A percentile compares a stretch with the other conserved stretches of the same genome.
These are phyloP conservation scores for Tuber aestivum DNA, from an alignment of 495 filamentous ascomycete species.

Conservation along the genomic window DNA sequence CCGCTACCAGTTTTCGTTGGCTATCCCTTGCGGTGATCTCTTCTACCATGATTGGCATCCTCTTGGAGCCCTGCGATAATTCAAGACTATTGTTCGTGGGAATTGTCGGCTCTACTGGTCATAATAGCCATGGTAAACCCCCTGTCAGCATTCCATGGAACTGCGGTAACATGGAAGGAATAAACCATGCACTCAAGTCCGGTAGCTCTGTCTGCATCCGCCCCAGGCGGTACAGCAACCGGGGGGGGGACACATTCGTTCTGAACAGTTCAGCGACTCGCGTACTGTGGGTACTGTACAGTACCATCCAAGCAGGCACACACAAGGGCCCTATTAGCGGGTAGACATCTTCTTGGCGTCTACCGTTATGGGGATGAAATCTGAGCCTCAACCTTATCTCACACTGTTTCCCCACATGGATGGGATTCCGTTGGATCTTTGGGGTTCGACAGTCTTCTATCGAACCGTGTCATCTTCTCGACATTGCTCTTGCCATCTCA, in stretches of 20 bases:
- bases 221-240: too few species aligned
- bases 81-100: neutral
- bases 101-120: too few species aligned
- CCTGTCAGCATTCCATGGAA: neutral
- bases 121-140: neutral
- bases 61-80: neutral
- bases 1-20: too few species aligned
- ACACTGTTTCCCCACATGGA: neutral
- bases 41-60: too few species aligned
- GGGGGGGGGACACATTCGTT: neutral
- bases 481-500: neutral
- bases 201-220: too few species aligned
- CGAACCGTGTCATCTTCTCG: constrained; percentile 5
- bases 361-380: neutral
- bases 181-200: too few species aligned
- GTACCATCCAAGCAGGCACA: too few species aligned
- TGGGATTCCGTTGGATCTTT: constrained; percentile 11
- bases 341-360: neutral
- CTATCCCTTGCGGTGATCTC: too few species aligned
- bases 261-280: neutral
- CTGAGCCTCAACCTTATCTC: neutral
- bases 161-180: too few species aligned
- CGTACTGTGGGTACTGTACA: too few species aligned
- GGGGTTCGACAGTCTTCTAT: constrained; percentile 30
- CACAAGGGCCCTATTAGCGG: neutral